These are phyloP conservation scores for Talaromyces nanjingensis DNA, from an alignment of 495 filamentous ascomycete species.

Conservation along the genomic window DNA sequence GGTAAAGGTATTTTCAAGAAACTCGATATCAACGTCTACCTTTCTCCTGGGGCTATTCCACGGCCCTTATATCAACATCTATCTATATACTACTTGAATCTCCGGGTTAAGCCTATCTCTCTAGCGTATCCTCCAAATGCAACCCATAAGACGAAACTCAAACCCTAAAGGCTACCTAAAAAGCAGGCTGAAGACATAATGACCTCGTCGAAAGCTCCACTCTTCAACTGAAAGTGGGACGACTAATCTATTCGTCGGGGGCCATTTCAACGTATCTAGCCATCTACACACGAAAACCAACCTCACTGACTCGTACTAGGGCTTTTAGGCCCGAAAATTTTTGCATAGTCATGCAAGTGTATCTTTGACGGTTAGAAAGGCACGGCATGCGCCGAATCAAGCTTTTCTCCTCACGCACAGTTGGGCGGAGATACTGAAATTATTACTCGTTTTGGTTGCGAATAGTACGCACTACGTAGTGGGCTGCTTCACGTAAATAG, in stretches of 20 bases:
- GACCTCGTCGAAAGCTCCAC: background rate
- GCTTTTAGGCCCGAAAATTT: background rate
- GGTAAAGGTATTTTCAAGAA: too few species aligned
- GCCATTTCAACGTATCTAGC: background rate
- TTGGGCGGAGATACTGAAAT: background rate
- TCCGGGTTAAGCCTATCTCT: background rate
- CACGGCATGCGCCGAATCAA: background rate
- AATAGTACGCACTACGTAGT: background rate
- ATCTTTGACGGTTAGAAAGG: background rate
- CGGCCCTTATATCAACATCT: too few species aligned
- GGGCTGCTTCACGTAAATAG: background rate
- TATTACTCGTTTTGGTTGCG: background rate
- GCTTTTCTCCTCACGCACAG: background rate
- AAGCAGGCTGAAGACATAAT: background rate
- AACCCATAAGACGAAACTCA: background rate
- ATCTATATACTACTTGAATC: too few species aligned
- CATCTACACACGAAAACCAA: background rate
- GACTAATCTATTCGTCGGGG: background rate
- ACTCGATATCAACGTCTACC: too few species aligned
- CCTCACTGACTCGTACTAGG: background rate
- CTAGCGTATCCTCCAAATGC: background rate
- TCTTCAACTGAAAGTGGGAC: background rate
- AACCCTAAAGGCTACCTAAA: background rate
- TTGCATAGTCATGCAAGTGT: background rate
- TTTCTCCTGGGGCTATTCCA: too few species aligned